A percentile compares a stretch with the other conserved stretches of the same genome.
Evolutionary conservation across 345 rosid species (phyloP).

Genomic region (Eucalyptus erythrocorys): DNA sequence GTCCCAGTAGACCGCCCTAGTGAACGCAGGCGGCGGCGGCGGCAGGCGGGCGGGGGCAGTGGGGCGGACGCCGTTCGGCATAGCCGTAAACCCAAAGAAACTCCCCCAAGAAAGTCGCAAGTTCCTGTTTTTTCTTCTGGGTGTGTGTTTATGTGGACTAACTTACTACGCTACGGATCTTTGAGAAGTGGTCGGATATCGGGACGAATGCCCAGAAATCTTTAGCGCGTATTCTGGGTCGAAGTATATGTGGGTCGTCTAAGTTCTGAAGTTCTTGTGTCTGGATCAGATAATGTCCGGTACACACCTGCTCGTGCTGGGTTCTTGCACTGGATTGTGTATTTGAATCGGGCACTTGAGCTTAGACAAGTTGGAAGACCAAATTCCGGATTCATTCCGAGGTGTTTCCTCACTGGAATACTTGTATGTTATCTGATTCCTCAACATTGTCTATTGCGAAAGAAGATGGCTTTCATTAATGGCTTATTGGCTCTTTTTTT

Average conservation of each 20-base stretch:
- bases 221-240: constrained; percentile 13
- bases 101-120: background rate
- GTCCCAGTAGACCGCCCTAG: background rate
- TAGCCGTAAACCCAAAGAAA: background rate
- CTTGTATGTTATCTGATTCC: constrained; percentile 15
- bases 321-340: background rate
- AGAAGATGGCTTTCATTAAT: background rate
- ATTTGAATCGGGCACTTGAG: constrained; percentile 31
- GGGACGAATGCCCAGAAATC: constrained; percentile 25
- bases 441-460: background rate
- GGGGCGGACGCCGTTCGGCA: background rate
- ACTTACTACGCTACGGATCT: constrained; percentile 8
- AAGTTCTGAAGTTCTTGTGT: background rate
- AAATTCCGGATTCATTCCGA: constrained; percentile 24
- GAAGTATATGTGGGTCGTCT: constrained; percentile 13
- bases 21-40: background rate
- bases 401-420: constrained; percentile 8
- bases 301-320: background rate
- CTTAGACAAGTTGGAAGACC: constrained; percentile 38
- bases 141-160: background rate
- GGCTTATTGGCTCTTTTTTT: background rate
- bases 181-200: constrained; percentile 25
- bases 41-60: background rate
- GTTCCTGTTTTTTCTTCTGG: background rate
- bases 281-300: background rate